A percentile compares a stretch with the other conserved stretches of the same genome.
phyloP scores from a whole-genome alignment of 768 basidiomycete species.

The Podaxis sp. region DNA sequence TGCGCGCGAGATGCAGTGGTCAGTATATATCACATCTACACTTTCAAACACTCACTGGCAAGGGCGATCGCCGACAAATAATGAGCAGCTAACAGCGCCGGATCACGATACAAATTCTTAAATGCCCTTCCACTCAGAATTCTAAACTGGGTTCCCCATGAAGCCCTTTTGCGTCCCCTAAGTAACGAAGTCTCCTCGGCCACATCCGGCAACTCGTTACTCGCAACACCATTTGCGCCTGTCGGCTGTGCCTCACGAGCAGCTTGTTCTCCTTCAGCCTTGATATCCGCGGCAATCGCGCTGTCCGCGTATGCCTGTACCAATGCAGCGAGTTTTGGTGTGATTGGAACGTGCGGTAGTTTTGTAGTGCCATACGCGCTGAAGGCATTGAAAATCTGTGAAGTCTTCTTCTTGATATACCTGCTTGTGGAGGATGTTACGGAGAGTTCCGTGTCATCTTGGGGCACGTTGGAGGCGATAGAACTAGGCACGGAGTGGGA shows the following conservation, averaged over 20 bases:
- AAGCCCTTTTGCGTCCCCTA: conserved; percentile 76
- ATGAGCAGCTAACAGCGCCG: conserved; percentile 86
- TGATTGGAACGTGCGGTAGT: conserved; percentile 31
- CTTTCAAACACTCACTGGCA: conserved; percentile 58
- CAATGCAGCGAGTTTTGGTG: conserved; percentile 66
- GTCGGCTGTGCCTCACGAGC: conserved; percentile 24
- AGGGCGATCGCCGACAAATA: conserved; percentile 82
- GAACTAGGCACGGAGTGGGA: conserved; percentile 33
- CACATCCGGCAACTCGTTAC: conserved; percentile 61
- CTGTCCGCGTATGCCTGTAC: conserved; percentile 71
- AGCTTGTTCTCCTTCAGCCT: conserved; percentile 44
- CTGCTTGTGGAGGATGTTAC: conserved; percentile 41
- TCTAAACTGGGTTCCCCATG: conserved; percentile 86
- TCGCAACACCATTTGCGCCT: conserved; percentile 24
- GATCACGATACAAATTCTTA: conserved; percentile 97
- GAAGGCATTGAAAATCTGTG: conserved; percentile 66
- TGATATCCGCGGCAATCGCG: conserved; percentile 59
- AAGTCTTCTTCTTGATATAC: conserved; percentile 70
- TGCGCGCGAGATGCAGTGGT: conserved; percentile 24
- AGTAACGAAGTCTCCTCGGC: conserved; percentile 65
- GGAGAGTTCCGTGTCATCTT: conserved; percentile 45
- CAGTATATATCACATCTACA: conserved; percentile 4
- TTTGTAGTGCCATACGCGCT: conserved; percentile 27
- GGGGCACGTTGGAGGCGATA: conserved; percentile 27
- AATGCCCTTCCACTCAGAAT: conserved; percentile 95